phyloP scores from a whole-genome alignment of 2,329 filamentous ascomycete genomes.

The Phaeosphaeriaceae sp. region DNA sequence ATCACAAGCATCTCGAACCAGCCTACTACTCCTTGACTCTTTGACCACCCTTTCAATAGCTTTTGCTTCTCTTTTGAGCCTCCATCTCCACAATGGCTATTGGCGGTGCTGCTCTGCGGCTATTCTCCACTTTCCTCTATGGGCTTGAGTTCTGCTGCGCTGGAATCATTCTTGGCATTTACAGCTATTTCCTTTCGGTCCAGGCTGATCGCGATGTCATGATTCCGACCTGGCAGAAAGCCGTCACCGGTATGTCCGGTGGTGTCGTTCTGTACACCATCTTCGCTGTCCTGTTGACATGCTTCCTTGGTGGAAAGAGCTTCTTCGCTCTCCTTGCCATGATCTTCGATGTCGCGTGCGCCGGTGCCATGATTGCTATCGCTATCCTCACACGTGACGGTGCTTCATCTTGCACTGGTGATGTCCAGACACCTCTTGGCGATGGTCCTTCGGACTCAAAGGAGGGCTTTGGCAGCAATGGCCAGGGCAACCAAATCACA shows the following conservation, averaged over 20 bases:
- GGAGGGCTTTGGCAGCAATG: conserved; percentile 56
- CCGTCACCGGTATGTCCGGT: conserved; percentile 76
- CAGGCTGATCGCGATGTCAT: conserved; percentile 67
- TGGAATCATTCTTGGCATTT: conserved; percentile 74
- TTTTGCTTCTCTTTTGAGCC: background rate
- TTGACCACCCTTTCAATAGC: background rate
- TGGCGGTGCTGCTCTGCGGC: conserved; percentile 69
- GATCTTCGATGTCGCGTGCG: conserved; percentile 77
- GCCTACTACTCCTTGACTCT: background rate
- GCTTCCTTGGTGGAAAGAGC: conserved; percentile 74
- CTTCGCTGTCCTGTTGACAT: conserved; percentile 74
- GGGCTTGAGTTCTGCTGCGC: conserved; percentile 75
- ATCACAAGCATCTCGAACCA: background rate
- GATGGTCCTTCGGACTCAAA: conserved; percentile 61
- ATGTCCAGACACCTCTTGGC: conserved; percentile 72
- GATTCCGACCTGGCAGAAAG: conserved; percentile 71
- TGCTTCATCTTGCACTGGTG: conserved; percentile 67
- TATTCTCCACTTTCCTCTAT: conserved; percentile 74
- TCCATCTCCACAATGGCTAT: conserved; percentile 58
- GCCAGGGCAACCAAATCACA: conserved; percentile 48
- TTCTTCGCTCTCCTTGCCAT: conserved; percentile 77
- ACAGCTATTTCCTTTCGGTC: conserved; percentile 82
- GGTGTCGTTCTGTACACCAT: conserved; percentile 76
- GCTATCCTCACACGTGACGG: conserved; percentile 76
- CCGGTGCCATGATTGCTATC: conserved; percentile 80